Percentiles rank a stretch among this genome's conserved stretches.
phyloP scores from a whole-genome alignment of 352 stramenopile species.

The Globisporangium nunn region DNA sequence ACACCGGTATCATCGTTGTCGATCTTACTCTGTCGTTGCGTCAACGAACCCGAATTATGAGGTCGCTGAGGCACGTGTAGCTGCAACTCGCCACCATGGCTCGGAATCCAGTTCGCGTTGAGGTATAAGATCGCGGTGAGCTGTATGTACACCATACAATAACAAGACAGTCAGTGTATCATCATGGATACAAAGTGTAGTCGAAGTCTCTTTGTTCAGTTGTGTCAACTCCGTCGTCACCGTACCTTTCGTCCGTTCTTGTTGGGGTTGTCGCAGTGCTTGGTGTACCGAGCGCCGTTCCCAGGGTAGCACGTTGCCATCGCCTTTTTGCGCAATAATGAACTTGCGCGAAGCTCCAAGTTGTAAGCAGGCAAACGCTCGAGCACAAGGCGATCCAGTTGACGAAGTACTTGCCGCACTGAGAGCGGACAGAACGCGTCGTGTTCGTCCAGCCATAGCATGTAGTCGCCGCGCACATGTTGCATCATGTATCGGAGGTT shows the following conservation, averaged over 20 bases:
- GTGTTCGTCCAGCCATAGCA: conserved; percentile 39
- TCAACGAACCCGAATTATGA: too few species aligned
- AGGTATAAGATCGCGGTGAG: conserved; percentile 50
- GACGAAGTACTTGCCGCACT: conserved; percentile 18
- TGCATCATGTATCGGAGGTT: conserved; percentile 42
- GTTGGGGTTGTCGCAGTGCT: conserved; percentile 50
- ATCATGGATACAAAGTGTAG: not conserved
- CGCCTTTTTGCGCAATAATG: conserved; percentile 34
- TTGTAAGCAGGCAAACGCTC: conserved; percentile 18
- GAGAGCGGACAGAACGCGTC: conserved; percentile 24
- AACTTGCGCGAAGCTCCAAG: conserved; percentile 17
- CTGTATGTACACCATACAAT: not conserved
- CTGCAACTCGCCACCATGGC: conserved; percentile 27
- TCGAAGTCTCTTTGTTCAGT: not conserved
- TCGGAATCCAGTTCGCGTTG: conserved; percentile 24
- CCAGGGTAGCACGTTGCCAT: conserved; percentile 52
- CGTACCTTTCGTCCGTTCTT: conserved; percentile 29
- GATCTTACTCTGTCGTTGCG: too few species aligned
- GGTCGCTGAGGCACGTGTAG: conserved; percentile 13
- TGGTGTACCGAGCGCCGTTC: conserved; percentile 28
- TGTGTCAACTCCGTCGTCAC: too few species aligned
- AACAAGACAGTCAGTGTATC: not conserved
- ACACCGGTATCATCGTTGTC: not conserved
- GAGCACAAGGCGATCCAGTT: conserved; percentile 33
- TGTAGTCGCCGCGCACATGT: conserved; percentile 39